Conservation (phyloP, 257 asterid genomes). For the Agastache rugosa region DNA sequence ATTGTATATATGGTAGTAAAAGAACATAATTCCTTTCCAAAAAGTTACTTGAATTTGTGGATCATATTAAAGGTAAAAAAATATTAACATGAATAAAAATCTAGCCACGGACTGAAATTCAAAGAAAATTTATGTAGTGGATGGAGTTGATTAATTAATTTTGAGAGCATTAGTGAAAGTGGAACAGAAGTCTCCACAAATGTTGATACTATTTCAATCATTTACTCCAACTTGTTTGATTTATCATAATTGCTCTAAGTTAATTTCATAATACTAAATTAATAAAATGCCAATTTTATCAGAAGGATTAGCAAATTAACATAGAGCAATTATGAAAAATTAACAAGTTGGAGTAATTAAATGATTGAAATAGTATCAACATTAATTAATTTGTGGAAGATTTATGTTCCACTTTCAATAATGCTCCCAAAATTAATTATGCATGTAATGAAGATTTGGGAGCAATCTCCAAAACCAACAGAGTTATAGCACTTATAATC, state of each 20-base stretch:
- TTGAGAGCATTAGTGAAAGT: constrained; percentile 35
- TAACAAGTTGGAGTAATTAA: constrained; percentile 34
- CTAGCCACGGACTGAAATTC: neutral
- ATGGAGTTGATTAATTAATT: neutral
- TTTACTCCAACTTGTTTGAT: constrained; percentile 37
- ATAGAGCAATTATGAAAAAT: constrained; percentile 1
- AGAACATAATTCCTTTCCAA: too few relatives aligned
- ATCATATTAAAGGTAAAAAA: neutral
- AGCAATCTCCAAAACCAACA: neutral
- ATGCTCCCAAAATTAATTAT: constrained; percentile 23
- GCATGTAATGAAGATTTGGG: too few relatives aligned
- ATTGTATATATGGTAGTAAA: too few relatives aligned
- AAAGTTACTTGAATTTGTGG: too few relatives aligned
- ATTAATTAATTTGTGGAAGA: constrained; percentile 27
- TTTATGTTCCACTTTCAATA: constrained; percentile 35
- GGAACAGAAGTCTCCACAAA: constrained; percentile 37
- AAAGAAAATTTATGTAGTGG: neutral
- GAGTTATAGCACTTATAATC: neutral
- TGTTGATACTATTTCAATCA: constrained; percentile 31
- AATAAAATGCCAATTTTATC: too few relatives aligned
- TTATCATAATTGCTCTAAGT: neutral
- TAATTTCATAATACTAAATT: too few relatives aligned
- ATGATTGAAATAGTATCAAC: constrained; percentile 32
- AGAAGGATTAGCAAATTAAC: too few relatives aligned
- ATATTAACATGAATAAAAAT: neutral